These are phyloP conservation scores for Debaryomyces udenii DNA, from an alignment of 1,139 yeast genomes.

Conservation along the genomic window DNA sequence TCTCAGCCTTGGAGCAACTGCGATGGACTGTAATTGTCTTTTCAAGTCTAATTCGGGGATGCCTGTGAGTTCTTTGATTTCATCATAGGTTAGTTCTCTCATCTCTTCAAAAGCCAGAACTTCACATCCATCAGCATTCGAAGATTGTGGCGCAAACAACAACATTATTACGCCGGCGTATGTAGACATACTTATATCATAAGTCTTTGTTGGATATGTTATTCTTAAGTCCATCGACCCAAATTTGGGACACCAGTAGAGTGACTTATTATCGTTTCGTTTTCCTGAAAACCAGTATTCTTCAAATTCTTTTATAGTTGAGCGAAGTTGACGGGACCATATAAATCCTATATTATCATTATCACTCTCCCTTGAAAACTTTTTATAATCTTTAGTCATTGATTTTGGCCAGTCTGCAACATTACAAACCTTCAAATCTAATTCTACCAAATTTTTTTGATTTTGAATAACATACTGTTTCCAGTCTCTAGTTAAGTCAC, in stretches of 20 bases:
- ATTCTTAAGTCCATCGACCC: slow-evolving; percentile 80
- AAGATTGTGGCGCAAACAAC: slow-evolving; percentile 63
- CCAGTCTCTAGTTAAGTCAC: slow-evolving; percentile 62
- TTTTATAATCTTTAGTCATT: slow-evolving; percentile 60
- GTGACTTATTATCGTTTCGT: slow-evolving; percentile 70
- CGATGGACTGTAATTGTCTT: slow-evolving; percentile 80
- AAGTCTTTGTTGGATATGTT: slow-evolving; percentile 66
- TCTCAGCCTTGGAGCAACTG: slow-evolving; percentile 82
- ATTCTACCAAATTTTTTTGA: slow-evolving; percentile 29
- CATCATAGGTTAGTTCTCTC: slow-evolving; percentile 50
- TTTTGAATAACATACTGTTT: slow-evolving; percentile 25
- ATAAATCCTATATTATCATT: slow-evolving; percentile 50
- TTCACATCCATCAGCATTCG: slow-evolving; percentile 41
- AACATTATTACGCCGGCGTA: slow-evolving; percentile 78
- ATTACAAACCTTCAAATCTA: slow-evolving; percentile 60
- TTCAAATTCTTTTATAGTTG: slow-evolving; percentile 42
- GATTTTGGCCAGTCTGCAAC: slow-evolving; percentile 54
- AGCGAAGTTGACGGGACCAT: slow-evolving; percentile 46
- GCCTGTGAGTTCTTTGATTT: slow-evolving; percentile 66
- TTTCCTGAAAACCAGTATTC: slow-evolving; percentile 52
- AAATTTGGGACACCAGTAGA: slow-evolving; percentile 82
- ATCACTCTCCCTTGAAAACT: slow-evolving; percentile 39
- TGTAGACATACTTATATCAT: slow-evolving; percentile 80
- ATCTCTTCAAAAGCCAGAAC: slow-evolving; percentile 48
- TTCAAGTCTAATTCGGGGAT: slow-evolving; percentile 74